Percentiles rank a stretch among this genome's conserved stretches.
phyloP scores from a whole-genome alignment of 2,329 filamentous ascomycete species.

The Sporothrix sp. region DNA sequence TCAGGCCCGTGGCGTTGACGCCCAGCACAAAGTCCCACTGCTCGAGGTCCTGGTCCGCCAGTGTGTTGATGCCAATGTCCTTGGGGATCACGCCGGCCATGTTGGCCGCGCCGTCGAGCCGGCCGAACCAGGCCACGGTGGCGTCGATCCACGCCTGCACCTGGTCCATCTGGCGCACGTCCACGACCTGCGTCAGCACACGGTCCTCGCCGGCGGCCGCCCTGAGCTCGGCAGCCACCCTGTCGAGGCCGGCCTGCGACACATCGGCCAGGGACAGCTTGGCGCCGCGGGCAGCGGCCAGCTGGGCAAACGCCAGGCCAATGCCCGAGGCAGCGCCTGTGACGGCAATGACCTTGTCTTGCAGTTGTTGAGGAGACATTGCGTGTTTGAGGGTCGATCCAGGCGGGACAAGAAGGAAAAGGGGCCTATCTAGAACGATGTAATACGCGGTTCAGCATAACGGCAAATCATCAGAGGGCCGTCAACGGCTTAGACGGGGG shows the following conservation, averaged over 20 bases:
- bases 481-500: background rate
- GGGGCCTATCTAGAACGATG: background rate
- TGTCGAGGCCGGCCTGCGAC: slow-evolving; percentile 25
- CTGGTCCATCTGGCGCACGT: slow-evolving; percentile 20
- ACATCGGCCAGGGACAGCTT: slow-evolving; percentile 37
- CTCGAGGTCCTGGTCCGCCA: slow-evolving; percentile 33
- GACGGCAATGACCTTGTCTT: slow-evolving; percentile 34
- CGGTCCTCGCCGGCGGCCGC: background rate
- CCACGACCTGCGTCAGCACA: background rate
- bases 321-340: slow-evolving; percentile 39
- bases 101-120: slow-evolving; percentile 46
- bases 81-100: slow-evolving; percentile 41
- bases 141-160: slow-evolving; percentile 42
- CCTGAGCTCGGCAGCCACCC: background rate
- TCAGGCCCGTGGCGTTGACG: slow-evolving; percentile 15
- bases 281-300: slow-evolving; percentile 33
- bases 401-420: background rate
- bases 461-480: background rate
- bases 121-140: slow-evolving; percentile 38
- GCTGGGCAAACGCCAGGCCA: slow-evolving; percentile 34
- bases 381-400: background rate
- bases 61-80: slow-evolving; percentile 26
- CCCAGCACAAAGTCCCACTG: slow-evolving; percentile 15
- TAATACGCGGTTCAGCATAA: background rate
- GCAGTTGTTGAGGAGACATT: slow-evolving; percentile 22